Evolutionary conservation across 345 rosid genomes (phyloP).

Genomic region (Hibiscus trionum): DNA sequence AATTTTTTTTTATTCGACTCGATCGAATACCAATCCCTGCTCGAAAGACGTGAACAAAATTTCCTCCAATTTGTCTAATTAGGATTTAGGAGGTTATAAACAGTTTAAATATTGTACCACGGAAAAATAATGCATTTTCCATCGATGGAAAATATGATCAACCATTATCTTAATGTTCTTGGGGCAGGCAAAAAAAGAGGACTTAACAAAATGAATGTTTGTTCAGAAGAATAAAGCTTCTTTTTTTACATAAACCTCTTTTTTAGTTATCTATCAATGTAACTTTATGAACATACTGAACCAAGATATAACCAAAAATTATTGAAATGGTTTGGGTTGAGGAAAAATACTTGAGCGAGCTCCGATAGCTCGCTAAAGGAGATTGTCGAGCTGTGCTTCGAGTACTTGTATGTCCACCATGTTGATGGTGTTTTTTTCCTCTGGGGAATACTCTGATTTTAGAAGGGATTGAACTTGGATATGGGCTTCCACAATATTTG

Average conservation of each 20-base stretch:
- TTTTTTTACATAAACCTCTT: background rate
- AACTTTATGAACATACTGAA: background rate
- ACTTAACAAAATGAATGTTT: background rate
- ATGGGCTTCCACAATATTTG: slow-evolving; percentile 94
- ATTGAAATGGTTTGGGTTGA: background rate
- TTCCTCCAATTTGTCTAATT: no score
- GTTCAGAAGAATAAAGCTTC: background rate
- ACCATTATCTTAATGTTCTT: background rate
- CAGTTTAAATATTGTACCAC: no score
- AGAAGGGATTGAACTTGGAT: slow-evolving; percentile 64
- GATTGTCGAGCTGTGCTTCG: slow-evolving; percentile 69
- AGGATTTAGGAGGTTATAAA: no score
- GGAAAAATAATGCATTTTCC: no score
- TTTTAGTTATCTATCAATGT: background rate
- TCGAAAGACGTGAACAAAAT: no score
- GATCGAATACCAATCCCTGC: no score
- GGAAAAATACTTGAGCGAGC: background rate
- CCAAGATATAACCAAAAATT: background rate
- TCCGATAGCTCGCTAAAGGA: slow-evolving; percentile 21
- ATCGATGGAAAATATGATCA: background rate
- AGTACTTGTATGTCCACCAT: slow-evolving; percentile 58
- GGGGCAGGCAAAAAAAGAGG: background rate
- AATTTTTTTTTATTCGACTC: no score
- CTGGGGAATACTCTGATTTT: slow-evolving; percentile 60
- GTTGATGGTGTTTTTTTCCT: slow-evolving; percentile 60